Percentiles rank a stretch among this genome's conserved stretches.
Evolutionary conservation across 257 asterid genomes (phyloP).

Genomic region (Asclepias syriaca): DNA sequence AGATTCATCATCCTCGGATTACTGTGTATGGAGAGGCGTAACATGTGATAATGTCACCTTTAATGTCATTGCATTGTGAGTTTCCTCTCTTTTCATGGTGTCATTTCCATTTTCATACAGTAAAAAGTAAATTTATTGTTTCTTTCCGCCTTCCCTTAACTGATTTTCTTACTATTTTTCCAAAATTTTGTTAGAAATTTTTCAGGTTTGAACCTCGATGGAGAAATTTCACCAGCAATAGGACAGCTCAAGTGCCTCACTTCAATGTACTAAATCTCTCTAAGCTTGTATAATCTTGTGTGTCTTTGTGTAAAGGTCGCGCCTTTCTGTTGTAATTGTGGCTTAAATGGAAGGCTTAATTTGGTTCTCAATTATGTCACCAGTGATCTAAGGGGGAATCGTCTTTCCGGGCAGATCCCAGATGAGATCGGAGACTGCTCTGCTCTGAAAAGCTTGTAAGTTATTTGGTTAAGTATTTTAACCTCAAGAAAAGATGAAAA

Average conservation of each 20-base stretch:
- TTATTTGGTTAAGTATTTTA: not conserved
- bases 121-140: too few relatives aligned
- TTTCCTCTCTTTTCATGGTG: not conserved
- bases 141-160: not conserved
- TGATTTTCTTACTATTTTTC: not conserved
- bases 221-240: slow-evolving; percentile 87
- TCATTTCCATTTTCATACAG: not conserved
- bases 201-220: slow-evolving; percentile 84
- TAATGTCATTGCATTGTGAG: slow-evolving; percentile 81
- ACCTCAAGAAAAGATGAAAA: not conserved
- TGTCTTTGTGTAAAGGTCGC: not conserved
- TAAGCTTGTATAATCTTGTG: not conserved
- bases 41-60: slow-evolving; percentile 86
- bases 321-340: not conserved
- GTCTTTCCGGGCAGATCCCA: slow-evolving; percentile 89
- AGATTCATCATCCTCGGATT: slow-evolving; percentile 76
- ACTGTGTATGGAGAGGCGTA: slow-evolving; percentile 91
- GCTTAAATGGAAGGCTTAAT: not conserved
- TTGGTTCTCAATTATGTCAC: not conserved
- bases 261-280: slow-evolving; percentile 46
- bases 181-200: slow-evolving; percentile 50
- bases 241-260: slow-evolving; percentile 68
- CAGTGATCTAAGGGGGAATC: slow-evolving; percentile 74
- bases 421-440: slow-evolving; percentile 98
- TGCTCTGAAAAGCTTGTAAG: slow-evolving; percentile 59